A percentile compares a stretch with the other conserved stretches of the same genome.
Evolutionary conservation across 148 eudicot genomes (phyloP).

Genomic region (Arctostaphylos glauca): DNA sequence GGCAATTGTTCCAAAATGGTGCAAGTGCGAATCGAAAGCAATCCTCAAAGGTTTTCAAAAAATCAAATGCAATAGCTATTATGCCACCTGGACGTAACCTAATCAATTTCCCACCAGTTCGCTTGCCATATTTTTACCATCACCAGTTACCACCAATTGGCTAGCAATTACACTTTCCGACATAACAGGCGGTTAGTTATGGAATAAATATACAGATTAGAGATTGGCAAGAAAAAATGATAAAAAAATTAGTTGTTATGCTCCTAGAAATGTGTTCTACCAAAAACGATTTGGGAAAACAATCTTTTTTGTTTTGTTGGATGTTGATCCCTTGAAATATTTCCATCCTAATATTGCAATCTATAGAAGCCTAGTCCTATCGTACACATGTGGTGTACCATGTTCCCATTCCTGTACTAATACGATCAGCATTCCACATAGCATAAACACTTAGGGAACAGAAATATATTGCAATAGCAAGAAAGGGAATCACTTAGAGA

Average conservation of each 20-base stretch:
- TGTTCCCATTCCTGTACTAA: neutral
- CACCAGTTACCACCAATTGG: neutral
- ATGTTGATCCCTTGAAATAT: neutral
- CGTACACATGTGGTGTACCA: neutral
- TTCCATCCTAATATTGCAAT: neutral
- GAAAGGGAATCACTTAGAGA: neutral
- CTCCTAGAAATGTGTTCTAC: neutral
- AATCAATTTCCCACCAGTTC: neutral
- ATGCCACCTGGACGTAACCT: neutral
- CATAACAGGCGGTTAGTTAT: neutral
- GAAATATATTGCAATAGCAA: neutral
- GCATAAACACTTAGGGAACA: neutral
- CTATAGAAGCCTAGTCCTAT: neutral
- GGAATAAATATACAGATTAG: neutral
- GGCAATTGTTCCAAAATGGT: neutral
- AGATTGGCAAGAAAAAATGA: neutral
- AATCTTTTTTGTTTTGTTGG: neutral
- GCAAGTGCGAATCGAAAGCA: neutral
- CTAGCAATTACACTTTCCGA: neutral
- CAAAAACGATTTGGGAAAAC: neutral
- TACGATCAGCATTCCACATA: neutral
- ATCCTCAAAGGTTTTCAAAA: neutral
- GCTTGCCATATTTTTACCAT: neutral
- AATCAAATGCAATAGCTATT: neutral
- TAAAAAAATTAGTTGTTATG: neutral